Evolutionary conservation across 306 rosid species (phyloP), one percentile per base, ranked within the genome.

Genomic region (Vachellia pachyceras): DNA sequence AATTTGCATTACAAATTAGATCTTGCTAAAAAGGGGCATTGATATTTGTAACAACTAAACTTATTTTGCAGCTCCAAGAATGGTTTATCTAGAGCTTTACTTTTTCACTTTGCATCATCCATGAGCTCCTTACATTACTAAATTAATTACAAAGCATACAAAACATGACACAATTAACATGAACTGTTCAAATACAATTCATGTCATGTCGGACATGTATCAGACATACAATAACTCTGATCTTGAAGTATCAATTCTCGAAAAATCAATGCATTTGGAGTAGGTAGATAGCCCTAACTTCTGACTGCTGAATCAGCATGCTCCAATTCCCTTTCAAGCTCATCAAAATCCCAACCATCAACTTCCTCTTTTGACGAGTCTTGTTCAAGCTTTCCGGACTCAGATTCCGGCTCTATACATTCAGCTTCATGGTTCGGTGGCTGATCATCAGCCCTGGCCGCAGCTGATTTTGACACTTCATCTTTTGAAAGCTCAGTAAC

Each of bases 301-400:
- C n/a, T n/a, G n/a, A n/a, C n/a, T n/a, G n/a, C n/a, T n/a, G n/a
- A n/a, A n/a, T 79, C 85, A 74, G 88, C 94, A 80, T 93, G 84
- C 49, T 47, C 68, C 54, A 93, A 83, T 85, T 93, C 99, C 86
- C 80, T 91, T 84, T 95, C 99, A 81, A 95, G 99, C 83, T 93
- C 99, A 49, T 95, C 99, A 57, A 95, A 95, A 40, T 95, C 98
- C 99, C 98, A 95, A 75, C 90, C 98, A 39, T 89, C 89, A 72
- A 95, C 88, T 87, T 91, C 99, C 60, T 93, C 97, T 5, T 84
- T 18, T 3, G 97, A 79, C 83, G 88, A 90, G 84, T 95, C 96
- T 35, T 83, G 89, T 67, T 88, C 82, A 33, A 89, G 93, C 79
- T 90, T 93, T 54, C 98, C 98, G 73, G 92, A 88, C 87, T 90